Evolutionary conservation across 2,329 filamentous ascomycete genomes (phyloP), one percentile per base, ranked within the genome.

Genomic region (Coniochaeta sp.): DNA sequence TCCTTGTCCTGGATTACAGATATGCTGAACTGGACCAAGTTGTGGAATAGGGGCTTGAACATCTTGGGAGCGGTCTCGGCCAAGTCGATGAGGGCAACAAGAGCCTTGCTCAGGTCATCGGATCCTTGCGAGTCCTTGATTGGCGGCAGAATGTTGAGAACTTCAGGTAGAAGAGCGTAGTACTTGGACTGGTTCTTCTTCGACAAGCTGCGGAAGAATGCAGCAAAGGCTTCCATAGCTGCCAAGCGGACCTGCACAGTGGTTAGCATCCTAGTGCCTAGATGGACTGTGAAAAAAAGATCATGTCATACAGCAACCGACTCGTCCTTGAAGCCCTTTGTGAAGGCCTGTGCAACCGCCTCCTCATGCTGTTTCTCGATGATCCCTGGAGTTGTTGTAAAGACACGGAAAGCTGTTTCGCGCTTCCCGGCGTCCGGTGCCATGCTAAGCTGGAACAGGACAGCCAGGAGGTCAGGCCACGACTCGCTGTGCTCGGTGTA

Each of bases 1-100:
- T 98, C 93, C 78, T 98, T 98, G 73, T 99, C 93, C 69, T 96
- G 90, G 67, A 99, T 90, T 61, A 98, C 92, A 7, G 90, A 91
- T 62, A 98, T 87, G 72, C 89, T 93, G 76, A 99, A 97, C 67
- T 90, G 88, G 58, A 98, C 93, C 4, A 99, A 82, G 69, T 91
- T 93, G 70, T 89, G 89, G 78, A 99, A 99, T n/a, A 96, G 81
- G 22, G 83, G 84, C 77, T 95, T 96, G 79, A 99, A 99, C 93
- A 98, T 98, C 77, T 95, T 96, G 24, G 93, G 92, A 24, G 91
- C 89, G n/a, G 89, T 84, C 75, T 98, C 95, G 43, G 95, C 95
- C 60, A 99, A 82, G 65, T 98, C 95, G 68, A 99, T 97, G 56
- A 99, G 82, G 26, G 93, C 89, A 60, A 97, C 80, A 47, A 99